Conservation (phyloP, 768 basidiomycete genomes). For the Lactarius evosmus region DNA sequence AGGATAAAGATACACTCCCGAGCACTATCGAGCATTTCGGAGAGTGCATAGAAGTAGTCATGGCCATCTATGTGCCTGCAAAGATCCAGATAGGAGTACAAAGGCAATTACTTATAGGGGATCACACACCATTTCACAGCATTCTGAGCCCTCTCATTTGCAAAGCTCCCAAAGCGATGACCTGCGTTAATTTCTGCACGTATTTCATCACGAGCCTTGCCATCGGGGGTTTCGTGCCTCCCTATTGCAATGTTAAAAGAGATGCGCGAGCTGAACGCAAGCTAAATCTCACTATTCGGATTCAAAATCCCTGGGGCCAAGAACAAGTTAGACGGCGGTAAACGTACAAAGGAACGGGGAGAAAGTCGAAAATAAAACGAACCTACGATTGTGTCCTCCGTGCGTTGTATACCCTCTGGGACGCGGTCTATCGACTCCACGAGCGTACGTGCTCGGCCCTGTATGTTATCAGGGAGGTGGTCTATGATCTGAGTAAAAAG, state of each 20-base stretch:
- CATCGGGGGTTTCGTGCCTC: slow-evolving; percentile 75
- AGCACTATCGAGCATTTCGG: slow-evolving; percentile 82
- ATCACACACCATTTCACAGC: slow-evolving; percentile 73
- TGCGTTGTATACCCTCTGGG: slow-evolving; percentile 30
- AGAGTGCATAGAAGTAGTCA: slow-evolving; percentile 95
- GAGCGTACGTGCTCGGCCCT: not conserved
- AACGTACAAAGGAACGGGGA: not conserved
- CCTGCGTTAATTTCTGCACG: slow-evolving; percentile 68
- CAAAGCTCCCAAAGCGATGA: slow-evolving; percentile 89
- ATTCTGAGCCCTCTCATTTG: slow-evolving; percentile 63
- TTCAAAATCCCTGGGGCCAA: slow-evolving; percentile 23
- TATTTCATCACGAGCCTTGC: slow-evolving; percentile 65
- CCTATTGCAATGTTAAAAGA: slow-evolving; percentile 31
- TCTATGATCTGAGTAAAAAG: not conserved
- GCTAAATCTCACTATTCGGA: slow-evolving; percentile 25
- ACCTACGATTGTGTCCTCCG: slow-evolving; percentile 29
- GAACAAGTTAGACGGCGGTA: not conserved
- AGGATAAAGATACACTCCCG: slow-evolving; percentile 85
- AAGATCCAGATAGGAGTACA: not conserved
- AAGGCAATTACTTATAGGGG: not conserved
- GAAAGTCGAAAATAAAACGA: not conserved
- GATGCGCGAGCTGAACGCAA: not conserved
- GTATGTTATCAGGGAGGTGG: not conserved
- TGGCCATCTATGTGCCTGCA: slow-evolving; percentile 87
- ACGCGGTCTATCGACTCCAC: slow-evolving; percentile 19